Evolutionary conservation across 495 filamentous ascomycete genomes (phyloP), one percentile per base, ranked within the genome.

Genomic region (Neurospora tetrasperma): DNA sequence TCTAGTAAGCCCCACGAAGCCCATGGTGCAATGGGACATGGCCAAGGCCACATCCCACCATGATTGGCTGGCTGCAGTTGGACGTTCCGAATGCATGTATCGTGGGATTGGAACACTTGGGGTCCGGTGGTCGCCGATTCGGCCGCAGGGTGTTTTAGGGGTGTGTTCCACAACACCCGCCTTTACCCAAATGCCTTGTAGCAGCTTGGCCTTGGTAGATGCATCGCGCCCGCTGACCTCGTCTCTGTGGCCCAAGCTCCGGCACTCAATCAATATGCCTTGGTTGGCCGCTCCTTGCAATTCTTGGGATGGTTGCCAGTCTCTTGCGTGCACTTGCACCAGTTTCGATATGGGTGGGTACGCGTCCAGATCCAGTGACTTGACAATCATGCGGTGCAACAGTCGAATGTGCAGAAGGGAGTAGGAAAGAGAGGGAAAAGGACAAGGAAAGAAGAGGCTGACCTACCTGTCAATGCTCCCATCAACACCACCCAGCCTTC

Each of bases 401-500:
- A 74, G 75, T 43, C 40, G 41, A 74, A 42, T n/a, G 43, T 74
- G 71, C 54, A 62, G 68, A 74, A 41, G 71, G 71, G 54, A 44
- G 69, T 31, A 44, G 48, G 66, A 69, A 68, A 54, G 66, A 69
- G 71, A 54, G 20, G 54, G 54, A 74, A 74, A 48, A 74, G 72
- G 42, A 71, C 71, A 77, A 78, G 71, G 43, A 80, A 77, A 80
- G 43, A 77, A 80, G 43, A 74, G 76, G 75, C 71, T 72, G 43
- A 68, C 94, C 90, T 89, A 98, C 94, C 93, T 94, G 87, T 98
- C 93, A 81, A 97, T 84, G 76, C 89, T 86, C 72, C 93, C 90
- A 81, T 94, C 87, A 10, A 91, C 88, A 79, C 86, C 85, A 81
- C 92, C 93, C 44, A 97, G 79, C 81, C 83, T 85, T 76, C 93